Base-by-base conservation (phyloP, 2,329 filamentous ascomycete species). In the Ramularia collo-cygni region DNA sequence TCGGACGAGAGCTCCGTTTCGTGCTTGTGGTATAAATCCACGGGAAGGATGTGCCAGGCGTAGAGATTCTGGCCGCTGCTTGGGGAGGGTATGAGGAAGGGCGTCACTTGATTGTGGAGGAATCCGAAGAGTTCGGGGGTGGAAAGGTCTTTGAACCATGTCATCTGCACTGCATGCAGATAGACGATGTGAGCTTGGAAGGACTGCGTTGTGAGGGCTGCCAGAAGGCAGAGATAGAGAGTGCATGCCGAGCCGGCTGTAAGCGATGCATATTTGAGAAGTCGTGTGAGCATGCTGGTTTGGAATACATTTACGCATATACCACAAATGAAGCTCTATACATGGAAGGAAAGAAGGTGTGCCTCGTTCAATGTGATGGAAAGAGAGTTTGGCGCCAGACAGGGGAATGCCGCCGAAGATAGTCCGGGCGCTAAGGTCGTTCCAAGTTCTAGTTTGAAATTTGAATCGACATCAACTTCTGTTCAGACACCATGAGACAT, bases 161-260 rank as follows among this genome's bases (percentile, higher is more conserved):
- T 77, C 54, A 75, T 64, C 4, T 67, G 69, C 5, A 77, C 58
- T 2, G 62, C 60, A 49, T 79, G 68, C 1, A 79, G 64, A 50
- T 78, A 79, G 16, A 79, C 71, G 18, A 69, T 70, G 48, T 80
- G 72, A 13, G 66, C 63, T 57, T 80, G 75, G 24, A 77, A 60
- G 14, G 53, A 63, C 8, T 68, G 62, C 12, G 67, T 58, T 0
- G 67, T 69, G 29, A 75, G 63, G 2, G 74, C 60, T 2, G 62
- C 63, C 1, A 75, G 57, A 26, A 74, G 64, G 9, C 51, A 54
- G n/a, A 64, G 55, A 44, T 74, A 74, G 14, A 68, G 35, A 4
- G 26, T 39, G 3, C 55, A 60, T 15, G 59, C 48, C 2, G 30
- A 18, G n/a, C 38, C 29, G 15, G 56, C 44, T 5, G 48, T 50